Conservation (phyloP, 805 yeast species). For the Yamadazyma tumulicola region DNA sequence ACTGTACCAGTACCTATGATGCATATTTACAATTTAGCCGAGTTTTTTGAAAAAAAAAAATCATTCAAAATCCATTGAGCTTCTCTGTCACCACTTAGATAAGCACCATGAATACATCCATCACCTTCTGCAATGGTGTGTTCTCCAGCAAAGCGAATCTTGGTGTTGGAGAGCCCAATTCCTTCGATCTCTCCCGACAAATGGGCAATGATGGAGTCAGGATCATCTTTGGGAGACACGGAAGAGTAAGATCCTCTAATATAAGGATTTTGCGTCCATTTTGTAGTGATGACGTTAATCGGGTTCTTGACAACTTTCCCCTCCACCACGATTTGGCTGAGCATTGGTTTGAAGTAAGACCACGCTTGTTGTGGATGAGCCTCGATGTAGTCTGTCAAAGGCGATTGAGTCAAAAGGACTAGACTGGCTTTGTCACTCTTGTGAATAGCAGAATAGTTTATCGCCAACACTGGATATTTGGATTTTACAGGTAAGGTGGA, state of each 20-base stretch:
- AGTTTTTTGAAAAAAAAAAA: slow-evolving; percentile 1
- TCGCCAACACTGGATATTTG: slow-evolving; percentile 57
- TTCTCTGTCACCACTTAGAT: slow-evolving; percentile 66
- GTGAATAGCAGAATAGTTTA: slow-evolving; percentile 53
- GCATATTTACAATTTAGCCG: slow-evolving; percentile 2
- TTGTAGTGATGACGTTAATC: slow-evolving; percentile 43
- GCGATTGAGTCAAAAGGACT: slow-evolving; percentile 67
- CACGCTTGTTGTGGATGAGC: slow-evolving; percentile 51
- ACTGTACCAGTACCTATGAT: no score
- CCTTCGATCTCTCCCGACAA: slow-evolving; percentile 43
- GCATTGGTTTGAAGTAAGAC: slow-evolving; percentile 54
- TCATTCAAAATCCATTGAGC: slow-evolving; percentile 35
- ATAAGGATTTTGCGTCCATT: slow-evolving; percentile 81
- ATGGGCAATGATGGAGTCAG: slow-evolving; percentile 59
- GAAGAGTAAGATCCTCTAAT: slow-evolving; percentile 82
- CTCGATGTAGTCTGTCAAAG: slow-evolving; percentile 62
- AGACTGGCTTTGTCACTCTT: slow-evolving; percentile 46
- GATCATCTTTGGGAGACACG: slow-evolving; percentile 64
- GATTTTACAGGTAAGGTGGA: slow-evolving; percentile 40
- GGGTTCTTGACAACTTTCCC: slow-evolving; percentile 18
- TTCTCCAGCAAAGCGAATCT: slow-evolving; percentile 84
- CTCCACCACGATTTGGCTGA: slow-evolving; percentile 24
- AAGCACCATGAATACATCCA: slow-evolving; percentile 92
- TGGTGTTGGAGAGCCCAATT: slow-evolving; percentile 34
- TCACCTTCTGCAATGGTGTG: slow-evolving; percentile 84